A percentile compares a stretch with the other conserved stretches of the same genome.
phyloP scores from a whole-genome alignment of 345 rosid genomes.

The Physaria fendleri region DNA sequence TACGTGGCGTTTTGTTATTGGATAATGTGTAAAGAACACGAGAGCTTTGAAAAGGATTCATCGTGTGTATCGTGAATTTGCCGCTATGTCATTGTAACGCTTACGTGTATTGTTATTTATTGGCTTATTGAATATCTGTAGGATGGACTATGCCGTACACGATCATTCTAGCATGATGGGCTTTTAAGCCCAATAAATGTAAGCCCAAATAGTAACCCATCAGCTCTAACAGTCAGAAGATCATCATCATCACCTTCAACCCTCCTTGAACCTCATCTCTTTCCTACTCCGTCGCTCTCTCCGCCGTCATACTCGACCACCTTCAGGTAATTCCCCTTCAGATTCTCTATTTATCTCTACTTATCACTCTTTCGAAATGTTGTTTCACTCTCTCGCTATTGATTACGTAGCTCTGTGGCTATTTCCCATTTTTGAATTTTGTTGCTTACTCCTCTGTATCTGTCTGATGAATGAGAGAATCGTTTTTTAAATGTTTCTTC shows the following conservation, averaged over 20 bases:
- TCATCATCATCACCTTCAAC: slow-evolving; percentile 34
- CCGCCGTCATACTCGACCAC: no score
- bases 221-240: slow-evolving; percentile 20
- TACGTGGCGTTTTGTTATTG: slow-evolving; percentile 5
- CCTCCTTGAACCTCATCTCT: slow-evolving; percentile 37
- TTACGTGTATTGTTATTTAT: not conserved
- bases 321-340: slow-evolving; percentile 11
- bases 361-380: not conserved
- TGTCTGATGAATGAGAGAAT: not conserved
- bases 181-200: no score
- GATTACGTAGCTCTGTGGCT: not conserved
- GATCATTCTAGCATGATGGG: slow-evolving; percentile 6
- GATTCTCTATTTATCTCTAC: not conserved
- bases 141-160: not conserved
- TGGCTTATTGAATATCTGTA: not conserved
- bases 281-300: slow-evolving; percentile 23
- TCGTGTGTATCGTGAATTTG: slow-evolving; percentile 19
- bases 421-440: slow-evolving; percentile 8
- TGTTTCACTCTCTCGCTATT: not conserved
- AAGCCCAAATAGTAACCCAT: no score
- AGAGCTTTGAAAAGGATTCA: slow-evolving; percentile 2
- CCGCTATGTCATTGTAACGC: slow-evolving; percentile 6
- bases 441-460: not conserved
- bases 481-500: not conserved
- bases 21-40: slow-evolving; percentile 2